Evolutionary conservation across 2,329 filamentous ascomycete species (phyloP), one percentile per base, ranked within the genome.

Genomic region (Apiospora koreana): DNA sequence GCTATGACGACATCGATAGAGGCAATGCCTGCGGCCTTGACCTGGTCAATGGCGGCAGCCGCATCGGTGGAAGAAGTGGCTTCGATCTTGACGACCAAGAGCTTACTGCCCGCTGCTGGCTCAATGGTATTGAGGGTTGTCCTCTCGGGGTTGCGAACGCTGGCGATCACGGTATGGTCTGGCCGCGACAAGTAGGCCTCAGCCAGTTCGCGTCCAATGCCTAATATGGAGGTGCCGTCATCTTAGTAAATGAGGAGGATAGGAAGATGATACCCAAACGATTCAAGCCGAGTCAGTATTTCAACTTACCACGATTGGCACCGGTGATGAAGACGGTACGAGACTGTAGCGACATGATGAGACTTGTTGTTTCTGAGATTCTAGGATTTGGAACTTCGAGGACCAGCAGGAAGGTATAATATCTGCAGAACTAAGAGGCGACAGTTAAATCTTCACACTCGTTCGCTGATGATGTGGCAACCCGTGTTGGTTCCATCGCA

Each of bases 141-240:
- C 5, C 21, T 25, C 21, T 38, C 35, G 9, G 35, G 62, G 62
- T 65, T 23, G 14, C 62, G 62, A 10, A 65, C 62, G 2, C 35
- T 42, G 62, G 62, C 62, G 35, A 65, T 42, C 1, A 65, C 62
- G 62, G 18, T 65, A 7, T 65, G 62, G 62, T 23, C 41, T 8
- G 62, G 35, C 7, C 62, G 62, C 9, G 35, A 7, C 21, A 65
- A 23, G 12, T 42, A 65, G 8, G 50, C 67, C 8, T 67, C 38
- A 18, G 78, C 14, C 18, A 80, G 67, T 1, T 73, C 76, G 42
- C 65, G 66, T 6, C 78, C 77, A 8, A 80, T 35, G 12, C 68
- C 68, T 69, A 21, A 12, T 48, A n/a, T 12, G 3, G 18, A 21
- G 10, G 41, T 23, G n/a, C 7, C 12, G 35, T 41, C 35, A 65